Evolutionary conservation across 495 filamentous ascomycete species (phyloP).

Genomic region (Penicillium dipodomyicola): DNA sequence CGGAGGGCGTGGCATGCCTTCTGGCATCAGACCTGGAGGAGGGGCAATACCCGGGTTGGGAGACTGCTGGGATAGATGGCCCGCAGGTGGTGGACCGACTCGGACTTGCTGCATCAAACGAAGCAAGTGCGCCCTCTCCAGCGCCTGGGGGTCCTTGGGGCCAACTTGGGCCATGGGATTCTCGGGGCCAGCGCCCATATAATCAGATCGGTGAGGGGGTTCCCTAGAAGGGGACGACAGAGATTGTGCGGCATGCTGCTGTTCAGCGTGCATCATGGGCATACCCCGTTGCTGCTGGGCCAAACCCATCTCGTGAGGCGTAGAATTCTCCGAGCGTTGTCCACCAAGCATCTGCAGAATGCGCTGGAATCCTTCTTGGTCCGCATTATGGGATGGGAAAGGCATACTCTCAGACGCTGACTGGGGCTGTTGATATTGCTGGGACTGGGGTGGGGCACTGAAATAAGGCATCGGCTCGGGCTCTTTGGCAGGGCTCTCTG

Average conservation of each 20-base stretch:
- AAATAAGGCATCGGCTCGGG: constrained; percentile 43
- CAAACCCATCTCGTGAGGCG: constrained; percentile 36
- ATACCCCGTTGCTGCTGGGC: constrained; percentile 31
- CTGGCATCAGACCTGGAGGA: constrained; percentile 42
- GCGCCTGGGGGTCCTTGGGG: constrained; percentile 36
- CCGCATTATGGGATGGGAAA: constrained; percentile 58
- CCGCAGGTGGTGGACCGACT: constrained; percentile 32
- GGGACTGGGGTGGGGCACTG: constrained; percentile 16
- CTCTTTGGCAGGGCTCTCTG: constrained; percentile 53
- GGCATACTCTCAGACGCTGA: constrained; percentile 20
- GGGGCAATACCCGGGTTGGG: constrained; percentile 38
- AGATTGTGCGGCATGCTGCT: constrained; percentile 29
- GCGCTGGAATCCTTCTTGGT: constrained; percentile 86
- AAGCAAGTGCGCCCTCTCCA: constrained; percentile 50
- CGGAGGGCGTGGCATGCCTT: constrained; percentile 47
- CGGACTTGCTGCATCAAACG: constrained; percentile 53
- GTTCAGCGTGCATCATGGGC: constrained; percentile 33
- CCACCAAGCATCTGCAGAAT: constrained; percentile 79
- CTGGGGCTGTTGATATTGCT: constrained; percentile 1
- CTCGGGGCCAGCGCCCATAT: constrained; percentile 33
- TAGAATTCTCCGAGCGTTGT: constrained; percentile 42
- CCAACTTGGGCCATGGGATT: constrained; percentile 29
- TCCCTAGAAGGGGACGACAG: constrained; percentile 41
- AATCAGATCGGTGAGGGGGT: constrained; percentile 31
- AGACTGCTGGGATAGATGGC: constrained; percentile 31